Conservation (phyloP, 2,329 filamentous ascomycete species). For the Dactylellina parvicollis region DNA sequence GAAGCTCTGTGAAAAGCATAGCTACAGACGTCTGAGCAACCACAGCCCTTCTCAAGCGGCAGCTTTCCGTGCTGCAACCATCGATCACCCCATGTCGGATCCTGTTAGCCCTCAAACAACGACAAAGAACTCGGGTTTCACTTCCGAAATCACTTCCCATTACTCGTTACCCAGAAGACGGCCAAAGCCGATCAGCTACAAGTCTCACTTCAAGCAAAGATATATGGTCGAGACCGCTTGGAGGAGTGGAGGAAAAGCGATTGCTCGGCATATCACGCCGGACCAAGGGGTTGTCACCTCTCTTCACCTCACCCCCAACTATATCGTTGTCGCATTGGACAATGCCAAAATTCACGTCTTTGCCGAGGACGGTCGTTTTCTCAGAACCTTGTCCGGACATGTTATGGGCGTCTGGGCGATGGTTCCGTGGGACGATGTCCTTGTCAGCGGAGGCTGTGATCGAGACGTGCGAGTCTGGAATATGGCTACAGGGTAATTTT, state of each 20-base stretch:
- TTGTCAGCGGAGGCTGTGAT: slow-evolving; percentile 96
- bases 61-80: slow-evolving; percentile 42
- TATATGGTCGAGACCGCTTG: slow-evolving; percentile 98
- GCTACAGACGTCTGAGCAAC: slow-evolving; percentile 71
- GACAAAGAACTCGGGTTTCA: slow-evolving; percentile 56
- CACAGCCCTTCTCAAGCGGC: slow-evolving; percentile 48
- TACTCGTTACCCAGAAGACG: slow-evolving; percentile 62
- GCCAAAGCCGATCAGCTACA: slow-evolving; percentile 81
- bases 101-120: slow-evolving; percentile 39
- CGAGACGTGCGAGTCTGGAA: slow-evolving; percentile 97
- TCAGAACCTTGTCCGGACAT: slow-evolving; percentile 90
- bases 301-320: slow-evolving; percentile 90
- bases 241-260: slow-evolving; percentile 87
- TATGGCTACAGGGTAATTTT: slow-evolving; percentile 82
- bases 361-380: slow-evolving; percentile 85
- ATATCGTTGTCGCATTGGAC: slow-evolving; percentile 96
- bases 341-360: slow-evolving; percentile 99
- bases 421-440: slow-evolving; percentile 94
- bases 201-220: slow-evolving; percentile 96
- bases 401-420: slow-evolving; percentile 99
- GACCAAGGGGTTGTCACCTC: slow-evolving; percentile 98
- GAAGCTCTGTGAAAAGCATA: slow-evolving; percentile 93
- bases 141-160: slow-evolving; percentile 58
- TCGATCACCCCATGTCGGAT: slow-evolving; percentile 46
- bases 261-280: slow-evolving; percentile 87